phyloP scores from a whole-genome alignment of 2,329 filamentous ascomycete species.

The Xylaria sp. region DNA sequence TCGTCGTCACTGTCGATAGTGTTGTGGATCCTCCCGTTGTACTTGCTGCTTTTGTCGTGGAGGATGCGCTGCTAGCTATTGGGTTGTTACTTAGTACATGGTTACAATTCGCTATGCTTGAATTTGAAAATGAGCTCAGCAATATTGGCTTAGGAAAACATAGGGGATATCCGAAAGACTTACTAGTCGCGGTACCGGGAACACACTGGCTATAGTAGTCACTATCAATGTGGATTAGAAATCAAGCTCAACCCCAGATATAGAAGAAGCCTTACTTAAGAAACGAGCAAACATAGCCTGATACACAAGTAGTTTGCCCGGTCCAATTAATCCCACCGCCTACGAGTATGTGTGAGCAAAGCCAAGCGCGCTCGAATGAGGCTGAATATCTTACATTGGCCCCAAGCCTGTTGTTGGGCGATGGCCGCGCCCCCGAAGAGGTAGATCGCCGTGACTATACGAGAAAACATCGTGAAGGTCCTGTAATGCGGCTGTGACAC shows the following conservation, averaged over 20 bases:
- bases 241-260: not conserved
- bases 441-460: slow-evolving; percentile 7
- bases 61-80: slow-evolving; percentile 16
- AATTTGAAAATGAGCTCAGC: not conserved
- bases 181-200: slow-evolving; percentile 34
- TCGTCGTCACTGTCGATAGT: slow-evolving; percentile 22
- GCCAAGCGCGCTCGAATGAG: not conserved
- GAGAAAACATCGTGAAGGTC: slow-evolving; percentile 24
- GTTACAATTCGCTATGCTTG: not conserved
- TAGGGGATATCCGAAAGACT: slow-evolving; percentile 4
- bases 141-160: not conserved
- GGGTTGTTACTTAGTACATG: not conserved
- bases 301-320: slow-evolving; percentile 31
- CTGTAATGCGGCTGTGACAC: not conserved
- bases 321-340: slow-evolving; percentile 34
- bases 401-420: slow-evolving; percentile 35
- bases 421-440: slow-evolving; percentile 27
- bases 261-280: slow-evolving; percentile 25
- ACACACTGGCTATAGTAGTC: slow-evolving; percentile 39
- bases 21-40: slow-evolving; percentile 26
- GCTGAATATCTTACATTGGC: slow-evolving; percentile 30
- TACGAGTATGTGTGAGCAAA: slow-evolving; percentile 10
- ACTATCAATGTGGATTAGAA: slow-evolving; percentile 24
- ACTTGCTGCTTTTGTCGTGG: slow-evolving; percentile 14
- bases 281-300: slow-evolving; percentile 33